Percentiles rank a stretch among this genome's conserved stretches.
phyloP scores from a whole-genome alignment of 768 basidiomycete species.

The Leccinum barrowsii region DNA sequence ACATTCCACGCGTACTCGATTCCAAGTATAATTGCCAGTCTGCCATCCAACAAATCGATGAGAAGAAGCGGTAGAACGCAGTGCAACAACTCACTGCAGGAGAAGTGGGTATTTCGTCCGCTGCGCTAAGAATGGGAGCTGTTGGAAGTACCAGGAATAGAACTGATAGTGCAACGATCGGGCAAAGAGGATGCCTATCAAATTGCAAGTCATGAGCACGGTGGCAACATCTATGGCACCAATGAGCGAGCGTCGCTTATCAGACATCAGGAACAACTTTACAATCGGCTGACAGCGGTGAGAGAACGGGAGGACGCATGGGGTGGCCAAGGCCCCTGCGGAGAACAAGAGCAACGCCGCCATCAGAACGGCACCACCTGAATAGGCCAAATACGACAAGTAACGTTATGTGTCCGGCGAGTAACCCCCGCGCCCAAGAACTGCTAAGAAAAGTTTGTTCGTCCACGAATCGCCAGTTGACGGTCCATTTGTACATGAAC shows the following conservation, averaged over 20 bases:
- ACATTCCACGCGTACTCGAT: conserved; percentile 90
- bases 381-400: conserved; percentile 65
- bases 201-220: conserved; percentile 84
- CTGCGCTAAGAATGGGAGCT: conserved; percentile 81
- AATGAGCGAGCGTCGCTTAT: conserved; percentile 13
- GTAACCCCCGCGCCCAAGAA: conserved; percentile 56
- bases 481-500: conserved; percentile 96
- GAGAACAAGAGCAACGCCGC: conserved; percentile 59
- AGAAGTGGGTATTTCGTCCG: conserved; percentile 61
- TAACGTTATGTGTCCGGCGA: conserved; percentile 60
- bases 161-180: conserved; percentile 98
- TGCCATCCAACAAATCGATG: conserved; percentile 27
- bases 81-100: conserved; percentile 50
- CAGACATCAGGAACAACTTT: conserved; percentile 25
- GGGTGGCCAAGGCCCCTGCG: conserved; percentile 52
- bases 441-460: conserved; percentile 73
- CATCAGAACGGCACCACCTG: conserved; percentile 75
- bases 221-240: conserved; percentile 64
- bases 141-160: conserved; percentile 95
- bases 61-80: not conserved
- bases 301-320: conserved; percentile 42
- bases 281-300: conserved; percentile 62
- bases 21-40: conserved; percentile 52
- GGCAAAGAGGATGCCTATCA: conserved; percentile 89
- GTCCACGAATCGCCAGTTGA: conserved; percentile 90